Evolutionary conservation across 225 moss, liverwort and hornwort genomes (phyloP).

Genomic region (Bryoerythrophyllum caledonicum): DNA sequence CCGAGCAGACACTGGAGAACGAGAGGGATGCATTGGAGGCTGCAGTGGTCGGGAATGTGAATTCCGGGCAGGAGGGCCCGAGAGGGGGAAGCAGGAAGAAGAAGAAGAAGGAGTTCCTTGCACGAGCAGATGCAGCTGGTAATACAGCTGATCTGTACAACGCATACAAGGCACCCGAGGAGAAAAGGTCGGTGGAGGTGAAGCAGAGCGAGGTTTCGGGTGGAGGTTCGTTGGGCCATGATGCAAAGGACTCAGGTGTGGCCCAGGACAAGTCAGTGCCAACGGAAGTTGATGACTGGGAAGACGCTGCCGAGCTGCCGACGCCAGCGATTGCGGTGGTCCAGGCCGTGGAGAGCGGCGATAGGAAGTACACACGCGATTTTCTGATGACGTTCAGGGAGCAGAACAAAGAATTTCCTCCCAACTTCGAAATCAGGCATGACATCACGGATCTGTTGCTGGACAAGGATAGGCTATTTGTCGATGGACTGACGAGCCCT

Average conservation of each 20-base stretch:
- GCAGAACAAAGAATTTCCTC: conserved; percentile 60
- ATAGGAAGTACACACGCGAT: conserved; percentile 85
- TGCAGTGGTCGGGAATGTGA: conserved; percentile 26
- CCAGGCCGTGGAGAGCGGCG: conserved; percentile 38
- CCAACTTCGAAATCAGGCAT: conserved; percentile 63
- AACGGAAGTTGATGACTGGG: conserved; percentile 95
- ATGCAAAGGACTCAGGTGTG: conserved; percentile 50
- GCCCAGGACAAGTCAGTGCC: conserved; percentile 47
- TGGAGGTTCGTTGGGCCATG: conserved; percentile 41
- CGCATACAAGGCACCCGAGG: conserved; percentile 91
- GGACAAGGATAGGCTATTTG: conserved; percentile 31
- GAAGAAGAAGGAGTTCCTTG: conserved; percentile 71
- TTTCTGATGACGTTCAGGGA: conserved; percentile 81
- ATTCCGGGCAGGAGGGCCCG: conserved; percentile 42
- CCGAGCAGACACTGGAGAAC: conserved; percentile 44
- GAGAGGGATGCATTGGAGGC: conserved; percentile 53
- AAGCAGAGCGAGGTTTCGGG: conserved; percentile 64
- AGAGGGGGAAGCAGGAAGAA: conserved; percentile 69
- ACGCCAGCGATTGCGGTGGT: conserved; percentile 43
- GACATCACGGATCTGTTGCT: conserved; percentile 58
- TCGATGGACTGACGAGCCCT: conserved; percentile 70
- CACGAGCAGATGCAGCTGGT: conserved; percentile 87
- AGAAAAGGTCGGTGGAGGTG: conserved; percentile 84
- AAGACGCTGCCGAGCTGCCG: conserved; percentile 91
- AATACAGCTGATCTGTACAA: conserved; percentile 90